phyloP scores from a whole-genome alignment of 2,329 filamentous ascomycete species.

The Clarireedia paspali region DNA sequence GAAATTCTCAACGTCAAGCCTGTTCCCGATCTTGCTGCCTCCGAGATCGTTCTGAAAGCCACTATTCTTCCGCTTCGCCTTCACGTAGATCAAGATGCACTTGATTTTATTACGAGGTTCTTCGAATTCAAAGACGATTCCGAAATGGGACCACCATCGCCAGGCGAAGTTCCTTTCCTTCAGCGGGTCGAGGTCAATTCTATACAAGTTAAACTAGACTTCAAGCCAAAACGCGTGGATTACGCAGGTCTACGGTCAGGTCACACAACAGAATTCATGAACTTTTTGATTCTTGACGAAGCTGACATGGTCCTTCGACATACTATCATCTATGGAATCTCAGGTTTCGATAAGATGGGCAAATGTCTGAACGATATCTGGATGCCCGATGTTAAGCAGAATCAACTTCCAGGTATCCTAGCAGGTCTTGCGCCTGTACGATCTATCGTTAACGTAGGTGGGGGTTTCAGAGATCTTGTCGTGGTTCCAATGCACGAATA shows the following conservation, averaged over 20 bases:
- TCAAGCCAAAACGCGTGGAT: conserved; percentile 97
- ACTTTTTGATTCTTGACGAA: conserved; percentile 87
- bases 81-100: conserved; percentile 93
- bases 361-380: conserved; percentile 91
- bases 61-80: conserved; percentile 77
- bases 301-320: conserved; percentile 80
- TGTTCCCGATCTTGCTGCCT: conserved; percentile 72
- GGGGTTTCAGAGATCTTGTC: conserved; percentile 77
- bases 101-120: conserved; percentile 95
- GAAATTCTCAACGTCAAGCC: conserved; percentile 86
- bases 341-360: conserved; percentile 83
- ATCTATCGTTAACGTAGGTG: conserved; percentile 83
- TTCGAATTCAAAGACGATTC: conserved; percentile 92
- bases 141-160: conserved; percentile 44
- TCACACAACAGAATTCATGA: conserved; percentile 97
- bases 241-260: conserved; percentile 89
- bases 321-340: conserved; percentile 86
- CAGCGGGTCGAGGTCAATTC: conserved; percentile 83
- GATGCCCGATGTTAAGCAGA: conserved; percentile 86
- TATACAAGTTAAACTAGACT: conserved; percentile 80
- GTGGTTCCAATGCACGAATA: conserved; percentile 90
- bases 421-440: conserved; percentile 86
- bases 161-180: conserved; percentile 74
- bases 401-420: conserved; percentile 82
- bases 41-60: conserved; percentile 77